These are phyloP conservation scores for Picea engelmannii DNA, from an alignment of 83 land plant genomes.

Conservation along the genomic window DNA sequence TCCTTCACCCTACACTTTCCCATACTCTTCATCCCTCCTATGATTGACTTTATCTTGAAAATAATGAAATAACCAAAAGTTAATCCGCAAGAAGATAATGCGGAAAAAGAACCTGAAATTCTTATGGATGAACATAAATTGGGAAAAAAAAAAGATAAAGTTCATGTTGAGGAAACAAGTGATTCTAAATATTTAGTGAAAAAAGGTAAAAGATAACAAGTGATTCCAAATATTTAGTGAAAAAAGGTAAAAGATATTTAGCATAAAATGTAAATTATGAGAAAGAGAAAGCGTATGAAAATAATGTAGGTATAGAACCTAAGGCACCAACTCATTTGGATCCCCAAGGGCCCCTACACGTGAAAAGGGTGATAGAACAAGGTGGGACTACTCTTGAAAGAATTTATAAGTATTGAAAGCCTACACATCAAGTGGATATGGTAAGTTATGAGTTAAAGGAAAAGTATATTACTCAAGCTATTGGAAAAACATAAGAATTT, in stretches of 20 bases:
- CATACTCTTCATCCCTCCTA: too few relatives aligned
- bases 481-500: neutral
- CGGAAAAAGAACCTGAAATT: too few relatives aligned
- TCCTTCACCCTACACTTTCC: too few relatives aligned
- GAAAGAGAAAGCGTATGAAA: neutral
- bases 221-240: neutral
- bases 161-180: neutral
- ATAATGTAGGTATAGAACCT: neutral
- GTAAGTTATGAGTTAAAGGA: neutral
- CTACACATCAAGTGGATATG: neutral
- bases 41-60: too few relatives aligned
- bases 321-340: too few relatives aligned
- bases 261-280: neutral
- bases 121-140: neutral
- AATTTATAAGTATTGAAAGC: neutral
- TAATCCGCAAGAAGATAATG: too few relatives aligned
- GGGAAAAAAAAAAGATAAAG: neutral
- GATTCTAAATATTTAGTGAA: neutral
- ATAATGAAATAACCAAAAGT: too few relatives aligned
- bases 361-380: neutral
- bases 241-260: neutral
- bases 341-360: neutral
- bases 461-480: neutral
- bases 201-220: neutral
- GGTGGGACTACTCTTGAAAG: neutral